These are phyloP conservation scores for Pluteus cervinus DNA, from an alignment of 768 basidiomycete genomes.

Conservation along the genomic window DNA sequence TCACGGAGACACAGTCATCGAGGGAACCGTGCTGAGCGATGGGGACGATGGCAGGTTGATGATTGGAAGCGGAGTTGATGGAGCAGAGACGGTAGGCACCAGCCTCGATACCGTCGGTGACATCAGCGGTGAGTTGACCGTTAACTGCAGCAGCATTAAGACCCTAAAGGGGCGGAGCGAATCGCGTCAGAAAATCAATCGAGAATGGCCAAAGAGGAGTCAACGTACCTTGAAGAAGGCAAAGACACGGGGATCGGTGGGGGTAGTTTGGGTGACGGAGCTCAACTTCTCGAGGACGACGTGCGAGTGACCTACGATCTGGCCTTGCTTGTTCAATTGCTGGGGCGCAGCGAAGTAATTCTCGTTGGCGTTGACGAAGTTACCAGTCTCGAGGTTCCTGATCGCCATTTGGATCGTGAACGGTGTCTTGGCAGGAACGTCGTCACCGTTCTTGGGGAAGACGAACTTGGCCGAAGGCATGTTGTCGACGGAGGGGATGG, in stretches of 20 bases:
- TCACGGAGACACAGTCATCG: constrained; percentile 56
- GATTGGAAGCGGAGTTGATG: constrained; percentile 52
- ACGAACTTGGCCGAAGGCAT: constrained; percentile 42
- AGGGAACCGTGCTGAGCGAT: constrained; percentile 56
- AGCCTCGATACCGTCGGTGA: constrained; percentile 49
- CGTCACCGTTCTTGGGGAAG: constrained; percentile 32
- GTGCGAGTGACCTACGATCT: constrained; percentile 47
- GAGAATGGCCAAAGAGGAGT: background rate
- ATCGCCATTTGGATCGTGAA: constrained; percentile 45
- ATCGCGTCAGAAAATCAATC: constrained; percentile 9
- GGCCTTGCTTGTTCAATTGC: constrained; percentile 37
- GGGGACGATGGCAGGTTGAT: constrained; percentile 51
- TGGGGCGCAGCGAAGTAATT: constrained; percentile 50
- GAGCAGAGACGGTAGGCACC: constrained; percentile 56
- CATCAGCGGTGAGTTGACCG: constrained; percentile 44
- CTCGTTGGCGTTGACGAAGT: constrained; percentile 42
- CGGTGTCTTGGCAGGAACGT: constrained; percentile 32
- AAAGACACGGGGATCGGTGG: constrained; percentile 41
- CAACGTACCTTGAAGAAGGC: constrained; percentile 41
- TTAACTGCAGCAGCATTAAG: constrained; percentile 37
- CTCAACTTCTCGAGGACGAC: constrained; percentile 43
- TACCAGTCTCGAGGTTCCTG: constrained; percentile 33
- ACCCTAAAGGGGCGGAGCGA: constrained; percentile 37
- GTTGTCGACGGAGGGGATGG: constrained; percentile 36
- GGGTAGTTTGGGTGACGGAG: constrained; percentile 31